phyloP scores from a whole-genome alignment of 2,329 filamentous ascomycete species.

The Fusarium sp. region DNA sequence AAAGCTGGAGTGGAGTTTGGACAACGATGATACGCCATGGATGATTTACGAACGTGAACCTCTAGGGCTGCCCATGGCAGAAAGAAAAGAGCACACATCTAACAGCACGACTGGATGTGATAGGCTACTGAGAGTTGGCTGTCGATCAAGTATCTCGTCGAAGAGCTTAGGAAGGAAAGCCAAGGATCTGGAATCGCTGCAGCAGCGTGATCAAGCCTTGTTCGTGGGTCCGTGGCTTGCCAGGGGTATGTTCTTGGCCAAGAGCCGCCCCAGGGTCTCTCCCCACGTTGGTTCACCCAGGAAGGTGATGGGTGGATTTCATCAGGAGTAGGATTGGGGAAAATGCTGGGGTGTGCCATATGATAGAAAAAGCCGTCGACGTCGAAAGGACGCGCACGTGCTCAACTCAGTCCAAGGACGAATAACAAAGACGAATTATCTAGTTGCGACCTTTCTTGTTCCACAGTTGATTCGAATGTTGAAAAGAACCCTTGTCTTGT shows the following conservation, averaged over 20 bases:
- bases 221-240: conserved; percentile 22
- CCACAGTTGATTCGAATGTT: conserved; percentile 5
- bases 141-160: conserved; percentile 10
- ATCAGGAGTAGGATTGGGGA: conserved; percentile 12
- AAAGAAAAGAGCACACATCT: not conserved
- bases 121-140: not conserved
- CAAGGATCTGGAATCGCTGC: conserved; percentile 33
- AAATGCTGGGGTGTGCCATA: conserved; percentile 11
- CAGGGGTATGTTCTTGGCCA: conserved; percentile 27
- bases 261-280: conserved; percentile 30
- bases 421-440: conserved; percentile 27
- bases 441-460: conserved; percentile 8
- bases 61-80: conserved; percentile 8
- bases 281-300: conserved; percentile 41
- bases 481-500: conserved; percentile 17
- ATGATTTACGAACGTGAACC: conserved; percentile 4
- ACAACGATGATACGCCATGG: conserved; percentile 18
- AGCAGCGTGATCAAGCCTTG: conserved; percentile 17
- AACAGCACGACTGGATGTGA: conserved; percentile 12
- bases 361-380: conserved; percentile 10
- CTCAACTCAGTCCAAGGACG: conserved; percentile 31
- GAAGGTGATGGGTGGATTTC: conserved; percentile 43
- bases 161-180: not conserved
- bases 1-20: not conserved
- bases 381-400: conserved; percentile 37